Evolutionary conservation across 768 basidiomycete species (phyloP), one percentile per base, ranked within the genome.

Genomic region (Lanmaoa rubissima): DNA sequence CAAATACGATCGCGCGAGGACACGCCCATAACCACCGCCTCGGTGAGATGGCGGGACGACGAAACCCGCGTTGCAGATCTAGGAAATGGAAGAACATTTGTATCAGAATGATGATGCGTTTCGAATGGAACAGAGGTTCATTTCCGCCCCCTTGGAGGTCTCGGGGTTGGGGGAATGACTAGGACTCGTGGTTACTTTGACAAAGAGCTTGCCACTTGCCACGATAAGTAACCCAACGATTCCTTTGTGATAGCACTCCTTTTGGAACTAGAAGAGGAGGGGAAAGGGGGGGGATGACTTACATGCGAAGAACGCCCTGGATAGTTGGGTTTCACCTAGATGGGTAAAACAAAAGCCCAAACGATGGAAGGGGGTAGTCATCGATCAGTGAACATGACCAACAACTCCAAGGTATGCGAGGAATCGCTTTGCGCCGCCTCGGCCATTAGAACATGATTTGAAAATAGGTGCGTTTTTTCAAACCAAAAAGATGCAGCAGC

Each of bases 21-120:
- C 75, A 41, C 75, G 73, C 17, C 94, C 94, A 64, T 88, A 83
- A 32, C 88, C 85, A 36, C 76, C 73, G 3, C 84, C 84, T 26
- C 92, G 80, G 34, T 85, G 82, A 0, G 65, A 64, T 6, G 81
- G 77, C 21, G 87, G 83, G 8, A 94, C 86, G 36, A 96, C 77
- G 73, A 97, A 97, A 3, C 94, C 94, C 5, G 82, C 93, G 64
- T 96, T 97, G 74, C 92, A 93, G 58, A 90, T 89, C 87, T 92
- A 36, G 39, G 28, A 45, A 14, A 39, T 40, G 48, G 21, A 39
- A 40, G 21, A 39, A 40, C 1, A 3, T 19, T 10, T 5, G 38
- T 10, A 39, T 41, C 32, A 39, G 38, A 50, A 50, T 49, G 48
- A 50, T 49, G 45, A 14, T 2, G 34, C 14, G 14, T 43, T 32